Evolutionary conservation across 371 early-diverging fungal species (phyloP).

Genomic region (Neoconidiobolus thromboides): DNA sequence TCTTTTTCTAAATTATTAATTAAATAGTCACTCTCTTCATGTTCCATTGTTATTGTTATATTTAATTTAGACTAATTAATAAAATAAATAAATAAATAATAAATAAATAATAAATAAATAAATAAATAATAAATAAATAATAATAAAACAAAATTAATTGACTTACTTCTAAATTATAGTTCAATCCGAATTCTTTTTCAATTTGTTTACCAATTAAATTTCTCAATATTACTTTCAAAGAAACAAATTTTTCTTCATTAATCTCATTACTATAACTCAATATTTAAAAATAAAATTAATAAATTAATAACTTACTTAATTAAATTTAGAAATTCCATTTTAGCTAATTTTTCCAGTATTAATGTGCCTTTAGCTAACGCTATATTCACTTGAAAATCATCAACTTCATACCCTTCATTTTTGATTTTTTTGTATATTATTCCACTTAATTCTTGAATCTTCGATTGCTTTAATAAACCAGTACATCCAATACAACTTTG

Average conservation of each 20-base stretch:
- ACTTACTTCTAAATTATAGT: neutral
- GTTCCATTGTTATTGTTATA: neutral
- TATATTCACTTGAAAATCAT: neutral
- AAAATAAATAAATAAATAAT: neutral
- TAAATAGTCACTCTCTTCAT: too few relatives aligned
- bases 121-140: neutral
- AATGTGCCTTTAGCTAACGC: neutral
- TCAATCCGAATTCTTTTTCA: neutral
- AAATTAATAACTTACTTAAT: neutral
- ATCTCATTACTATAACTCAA: neutral
- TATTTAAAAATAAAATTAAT: neutral
- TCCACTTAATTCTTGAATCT: neutral
- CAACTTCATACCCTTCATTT: neutral
- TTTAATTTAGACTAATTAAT: neutral
- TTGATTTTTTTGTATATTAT: neutral
- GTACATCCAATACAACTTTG: neutral
- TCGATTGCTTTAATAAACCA: neutral
- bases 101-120: too few relatives aligned
- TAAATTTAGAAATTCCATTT: neutral
- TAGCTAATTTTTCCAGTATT: neutral
- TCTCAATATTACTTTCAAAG: neutral
- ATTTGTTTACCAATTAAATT: neutral
- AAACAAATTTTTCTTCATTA: neutral
- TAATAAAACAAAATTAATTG: neutral
- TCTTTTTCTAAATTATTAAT: too few relatives aligned